phyloP scores from a whole-genome alignment of 805 yeast species.

The Saccharomycopsis sp. region DNA sequence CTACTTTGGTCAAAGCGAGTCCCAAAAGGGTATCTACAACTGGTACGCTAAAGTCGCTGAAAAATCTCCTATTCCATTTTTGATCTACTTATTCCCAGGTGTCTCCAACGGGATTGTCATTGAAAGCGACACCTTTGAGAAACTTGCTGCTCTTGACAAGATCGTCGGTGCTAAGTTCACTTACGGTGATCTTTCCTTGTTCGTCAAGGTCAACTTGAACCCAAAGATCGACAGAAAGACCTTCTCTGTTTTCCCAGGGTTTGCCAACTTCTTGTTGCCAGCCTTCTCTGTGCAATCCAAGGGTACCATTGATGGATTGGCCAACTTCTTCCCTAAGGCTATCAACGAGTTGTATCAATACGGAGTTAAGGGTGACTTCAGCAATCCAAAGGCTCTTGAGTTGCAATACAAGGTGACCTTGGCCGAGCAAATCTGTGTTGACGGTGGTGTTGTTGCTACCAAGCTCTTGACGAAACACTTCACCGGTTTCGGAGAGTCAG shows the following conservation, averaged over 20 bases:
- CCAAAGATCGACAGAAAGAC: constrained; percentile 33
- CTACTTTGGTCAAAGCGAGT: constrained; percentile 29
- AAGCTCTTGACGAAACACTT: constrained; percentile 25
- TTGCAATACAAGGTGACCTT: constrained; percentile 38
- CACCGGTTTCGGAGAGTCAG: constrained; percentile 25
- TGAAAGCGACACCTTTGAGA: constrained; percentile 25
- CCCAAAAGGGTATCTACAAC: constrained; percentile 30
- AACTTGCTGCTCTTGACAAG: constrained; percentile 29
- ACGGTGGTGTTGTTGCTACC: constrained; percentile 30
- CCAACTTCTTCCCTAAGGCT: constrained; percentile 45
- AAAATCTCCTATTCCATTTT: constrained; percentile 30
- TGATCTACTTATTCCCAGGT: constrained; percentile 35
- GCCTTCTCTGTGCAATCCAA: constrained; percentile 37
- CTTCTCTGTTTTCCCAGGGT: constrained; percentile 43
- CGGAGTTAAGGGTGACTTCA: constrained; percentile 31
- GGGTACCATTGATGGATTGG: constrained; percentile 47
- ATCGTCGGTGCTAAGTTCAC: constrained; percentile 38
- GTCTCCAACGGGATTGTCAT: constrained; percentile 31
- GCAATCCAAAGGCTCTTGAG: constrained; percentile 32
- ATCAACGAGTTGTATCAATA: constrained; percentile 35
- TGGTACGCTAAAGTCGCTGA: constrained; percentile 31
- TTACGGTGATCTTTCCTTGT: constrained; percentile 44
- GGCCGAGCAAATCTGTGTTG: constrained; percentile 31
- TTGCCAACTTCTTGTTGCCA: constrained; percentile 46
- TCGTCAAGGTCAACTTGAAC: constrained; percentile 41